Evolutionary conservation across 331 rosid species (phyloP).

Genomic region (Prunus yedoensis): DNA sequence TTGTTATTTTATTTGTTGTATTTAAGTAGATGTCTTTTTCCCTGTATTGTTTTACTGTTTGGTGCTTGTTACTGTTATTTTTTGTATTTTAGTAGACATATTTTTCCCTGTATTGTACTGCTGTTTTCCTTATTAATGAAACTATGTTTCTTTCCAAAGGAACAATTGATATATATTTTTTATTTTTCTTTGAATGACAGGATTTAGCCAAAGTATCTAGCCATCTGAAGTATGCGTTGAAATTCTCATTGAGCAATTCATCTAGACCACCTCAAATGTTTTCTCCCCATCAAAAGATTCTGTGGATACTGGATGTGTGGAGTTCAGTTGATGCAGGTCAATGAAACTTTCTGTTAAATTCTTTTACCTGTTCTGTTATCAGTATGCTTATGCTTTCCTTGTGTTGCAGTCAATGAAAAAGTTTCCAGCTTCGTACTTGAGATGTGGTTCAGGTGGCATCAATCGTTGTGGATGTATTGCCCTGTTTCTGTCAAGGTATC

Average conservation of each 20-base stretch:
- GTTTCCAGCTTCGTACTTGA: constrained; percentile 64
- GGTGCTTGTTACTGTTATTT: too few species aligned
- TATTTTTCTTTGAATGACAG: constrained; percentile 36
- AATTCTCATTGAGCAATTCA: constrained; percentile 68
- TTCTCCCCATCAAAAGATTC: constrained; percentile 76
- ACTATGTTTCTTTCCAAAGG: not conserved
- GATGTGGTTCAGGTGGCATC: constrained; percentile 97
- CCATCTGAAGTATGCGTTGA: constrained; percentile 43
- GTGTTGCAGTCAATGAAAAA: constrained; percentile 48
- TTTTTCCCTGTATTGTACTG: not conserved
- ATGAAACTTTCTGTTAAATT: constrained; percentile 19
- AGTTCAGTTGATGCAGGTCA: constrained; percentile 60
- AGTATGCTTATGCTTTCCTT: constrained; percentile 7
- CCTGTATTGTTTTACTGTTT: not conserved
- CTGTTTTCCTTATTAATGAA: constrained; percentile 1
- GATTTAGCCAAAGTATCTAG: constrained; percentile 36
- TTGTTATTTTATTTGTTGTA: too few species aligned
- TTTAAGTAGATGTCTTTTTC: not conserved
- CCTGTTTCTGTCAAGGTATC: constrained; percentile 57
- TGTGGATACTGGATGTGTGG: constrained; percentile 64
- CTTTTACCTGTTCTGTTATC: not conserved
- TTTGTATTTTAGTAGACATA: too few species aligned
- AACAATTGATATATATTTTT: not conserved
- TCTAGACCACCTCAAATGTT: constrained; percentile 92
- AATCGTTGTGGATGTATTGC: constrained; percentile 65